These are phyloP conservation scores for Rhododendron molle DNA, from an alignment of 148 eudicot species.

Conservation along the genomic window DNA sequence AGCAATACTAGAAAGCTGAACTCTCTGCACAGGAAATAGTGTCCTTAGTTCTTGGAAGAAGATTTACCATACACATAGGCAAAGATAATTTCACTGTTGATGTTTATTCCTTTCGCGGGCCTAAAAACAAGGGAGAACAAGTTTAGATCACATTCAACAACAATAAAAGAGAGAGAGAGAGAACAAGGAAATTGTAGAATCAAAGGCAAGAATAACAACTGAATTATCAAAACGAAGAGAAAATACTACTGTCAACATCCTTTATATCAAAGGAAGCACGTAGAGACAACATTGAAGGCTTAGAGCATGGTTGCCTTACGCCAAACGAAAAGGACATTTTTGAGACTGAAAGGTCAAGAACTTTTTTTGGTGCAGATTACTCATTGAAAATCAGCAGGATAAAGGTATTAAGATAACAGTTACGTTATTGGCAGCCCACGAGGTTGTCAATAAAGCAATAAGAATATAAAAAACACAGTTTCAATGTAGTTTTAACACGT, in stretches of 20 bases:
- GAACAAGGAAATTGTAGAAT: not conserved
- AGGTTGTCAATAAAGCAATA: not conserved
- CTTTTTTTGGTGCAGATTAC: not conserved
- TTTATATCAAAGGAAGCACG: not conserved
- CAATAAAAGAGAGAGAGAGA: not conserved
- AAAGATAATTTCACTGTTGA: not conserved
- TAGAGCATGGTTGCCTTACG: not conserved
- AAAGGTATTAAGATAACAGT: not conserved
- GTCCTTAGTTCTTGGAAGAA: not conserved
- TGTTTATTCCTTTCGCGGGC: not conserved
- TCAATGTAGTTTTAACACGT: not conserved
- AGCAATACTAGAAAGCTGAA: not conserved
- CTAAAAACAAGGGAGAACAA: not conserved
- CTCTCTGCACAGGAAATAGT: not conserved
- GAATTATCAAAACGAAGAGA: not conserved
- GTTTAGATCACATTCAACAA: constrained; percentile 5
- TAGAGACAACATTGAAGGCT: not conserved
- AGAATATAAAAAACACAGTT: too few relatives aligned
- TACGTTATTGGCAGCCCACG: not conserved
- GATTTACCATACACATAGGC: not conserved
- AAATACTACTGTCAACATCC: not conserved
- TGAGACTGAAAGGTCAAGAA: too few relatives aligned
- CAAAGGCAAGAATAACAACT: not conserved
- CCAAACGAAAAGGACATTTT: not conserved
- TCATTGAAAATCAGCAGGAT: not conserved